Base-by-base conservation (phyloP, 768 basidiomycete species). In the Crucibulum laeve region DNA sequence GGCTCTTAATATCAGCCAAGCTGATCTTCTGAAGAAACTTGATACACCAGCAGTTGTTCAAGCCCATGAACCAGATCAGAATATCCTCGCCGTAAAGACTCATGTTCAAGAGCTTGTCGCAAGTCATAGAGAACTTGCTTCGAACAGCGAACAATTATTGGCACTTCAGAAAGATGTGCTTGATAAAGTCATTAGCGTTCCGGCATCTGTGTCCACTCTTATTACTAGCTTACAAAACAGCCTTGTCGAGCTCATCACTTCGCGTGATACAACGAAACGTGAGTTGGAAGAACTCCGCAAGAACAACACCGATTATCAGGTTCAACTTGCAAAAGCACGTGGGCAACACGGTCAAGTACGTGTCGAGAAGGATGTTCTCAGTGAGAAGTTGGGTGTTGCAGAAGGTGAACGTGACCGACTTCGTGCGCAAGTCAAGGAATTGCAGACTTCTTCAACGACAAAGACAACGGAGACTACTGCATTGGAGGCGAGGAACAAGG, bases 291-390 rank as follows among this genome's bases (percentile, higher is more conserved):
- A 91, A 42, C 68, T 87, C 44, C 78, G 80, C 34, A 78, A 76
- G 47, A 53, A 69, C 14, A 89, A 87, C 57, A 66, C 75, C 5
- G 88, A 91, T 5, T 70, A 80, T 38, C 87, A 89, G 54, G 66
- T 81, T 25, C 84, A 89, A 53, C 54, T 91, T 8, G 76, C 80
- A 10, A 88, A 87, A 63, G 84, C 89, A 39, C 83, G 87, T 42
- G 78, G 80, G 17, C 79, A 81, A 11, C 82, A 88, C 52, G 87
- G 87, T 0, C 83, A 87, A 55, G 75, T 85, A 4, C 80, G 86
- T 13, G 87, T 87, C 11, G 89, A 92, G 68, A 92, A 90, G 63
- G 89, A 91, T 38, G 65, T 77, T 26, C 58, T 89, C 36, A 62
- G 54, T 17, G 85, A 89, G 49, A 84, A 85, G 49, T 63, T 87